Evolutionary conservation across 1,284 basidiomycete species (phyloP).

Genomic region (Cystobasidium pallidum): DNA sequence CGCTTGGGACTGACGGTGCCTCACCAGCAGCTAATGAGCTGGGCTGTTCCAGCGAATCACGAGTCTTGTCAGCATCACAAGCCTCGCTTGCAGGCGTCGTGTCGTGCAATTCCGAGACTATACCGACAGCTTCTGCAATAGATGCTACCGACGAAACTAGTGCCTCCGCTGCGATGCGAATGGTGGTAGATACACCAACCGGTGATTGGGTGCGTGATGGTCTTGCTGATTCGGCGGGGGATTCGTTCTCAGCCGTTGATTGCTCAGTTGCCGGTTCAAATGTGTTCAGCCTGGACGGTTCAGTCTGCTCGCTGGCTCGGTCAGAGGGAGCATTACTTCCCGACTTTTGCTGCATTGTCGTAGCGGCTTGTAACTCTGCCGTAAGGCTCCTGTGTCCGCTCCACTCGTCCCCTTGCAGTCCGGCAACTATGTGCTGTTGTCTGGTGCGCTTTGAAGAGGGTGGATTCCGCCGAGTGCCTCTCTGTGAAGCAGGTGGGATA

Average conservation of each 20-base stretch:
- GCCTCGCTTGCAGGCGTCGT: neutral
- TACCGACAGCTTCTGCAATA: neutral
- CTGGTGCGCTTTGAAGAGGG: neutral
- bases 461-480: neutral
- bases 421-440: neutral
- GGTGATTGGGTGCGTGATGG: neutral
- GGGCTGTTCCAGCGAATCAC: neutral
- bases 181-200: neutral
- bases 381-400: slow-evolving; percentile 4
- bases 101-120: too few relatives aligned
- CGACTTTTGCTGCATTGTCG: slow-evolving; percentile 1
- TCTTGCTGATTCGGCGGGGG: neutral
- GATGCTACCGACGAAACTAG: neutral
- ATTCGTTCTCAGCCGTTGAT: neutral
- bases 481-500: slow-evolving; percentile 1
- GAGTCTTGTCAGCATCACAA: neutral
- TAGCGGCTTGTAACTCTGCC: slow-evolving; percentile 15
- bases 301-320: neutral
- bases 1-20: neutral
- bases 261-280: neutral
- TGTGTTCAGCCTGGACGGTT: neutral
- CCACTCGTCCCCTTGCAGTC: slow-evolving; percentile 26
- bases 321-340: neutral
- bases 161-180: slow-evolving; percentile 5
- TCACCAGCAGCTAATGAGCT: neutral